Base-by-base conservation (phyloP, 371 early-diverging fungal species). In the Phascolomyces articulosus region DNA sequence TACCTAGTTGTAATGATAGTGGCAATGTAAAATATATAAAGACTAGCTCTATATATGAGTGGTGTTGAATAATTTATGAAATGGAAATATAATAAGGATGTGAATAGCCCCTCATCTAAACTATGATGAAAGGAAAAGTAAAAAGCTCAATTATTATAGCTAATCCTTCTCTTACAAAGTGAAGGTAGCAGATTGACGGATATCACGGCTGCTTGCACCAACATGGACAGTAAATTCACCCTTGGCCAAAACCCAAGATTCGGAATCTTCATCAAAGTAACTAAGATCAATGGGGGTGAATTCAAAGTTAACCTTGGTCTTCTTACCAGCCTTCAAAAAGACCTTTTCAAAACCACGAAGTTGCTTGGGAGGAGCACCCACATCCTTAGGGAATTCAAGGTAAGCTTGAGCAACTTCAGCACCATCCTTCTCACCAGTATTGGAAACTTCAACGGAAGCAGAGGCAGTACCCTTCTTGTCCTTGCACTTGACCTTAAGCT, bases 401-500 rank as follows among this genome's bases (percentile, higher is more conserved):
- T 88, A 86, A 16, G 81, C 67, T 66, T 88, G 88, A 41, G 72
- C 77, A 20, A 90, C 76, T 63, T 88, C 88, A 60, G 84, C 77
- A 48, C 90, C 90, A 64, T 64, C 79, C 28, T 64, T 53, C 6
- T 41, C 55, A 20, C 90, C 88, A 23, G 65, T 74, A 67, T 90
- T 90, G 2, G 40, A 57, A 28, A 90, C 61, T 2, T 41, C 56
- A 9, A 85, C 68, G 7, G 78, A 55, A 23, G 74, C 73, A 26
- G 53, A 62, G 24, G 72, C 66, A 18, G 26, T 41, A 24, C 24
- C 62, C 38, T 66, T 49, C n/a, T 57, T 48, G 21, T 20, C 24
- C 23, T 55, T 20, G 0, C 48, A 54, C 11, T 49, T n/a, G 16
- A 63, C 51, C 18, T 61, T 47, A 28, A 65, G 29, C 0, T 64